Evolutionary conservation across 1,139 yeast species (phyloP), one percentile per base, ranked within the genome.

Genomic region (Sugiyamaella japonica): DNA sequence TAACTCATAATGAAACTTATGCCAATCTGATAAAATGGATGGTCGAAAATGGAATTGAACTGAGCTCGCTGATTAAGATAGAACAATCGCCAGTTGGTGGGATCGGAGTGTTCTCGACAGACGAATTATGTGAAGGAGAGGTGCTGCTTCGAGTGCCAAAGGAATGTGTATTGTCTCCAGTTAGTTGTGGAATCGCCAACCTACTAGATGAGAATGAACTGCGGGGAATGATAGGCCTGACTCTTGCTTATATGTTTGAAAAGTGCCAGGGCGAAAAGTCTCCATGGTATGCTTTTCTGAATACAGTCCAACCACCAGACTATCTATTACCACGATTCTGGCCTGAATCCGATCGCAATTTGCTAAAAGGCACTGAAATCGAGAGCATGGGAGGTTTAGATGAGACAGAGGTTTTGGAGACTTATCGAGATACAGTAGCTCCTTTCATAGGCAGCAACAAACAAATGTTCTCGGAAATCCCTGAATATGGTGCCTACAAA

Each of bases 281-380:
- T 12, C 97, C 96, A 2, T 91, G 97, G 97, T 76, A 60, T 60
- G 76, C 74, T 2, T 91, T 86, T 66, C 73, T 90, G 50, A 68
- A 74, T 38, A 76, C 87, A 15, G 78, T 89, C 44, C 79, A 79
- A 43, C 70, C 72, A 10, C 78, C 79, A 43, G 70, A 72, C 12
- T 70, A 66, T 40, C 53, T 50, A 8, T 54, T 61, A 34, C 67
- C 93, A 1, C 76, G 86, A 56, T 75, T 85, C 48, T 89, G 96
- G 96, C 61, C 71, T 1, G 76, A 76, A 2, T 66, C 71, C 0
- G 83, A 80, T 43, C 78, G 81, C 61, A 62, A 62, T 1, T 65
- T 77, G 37, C 66, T 90, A 42, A 66, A 69, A 43, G 89, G 88
- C n/a, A 81, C 96, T 0, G 91, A 88, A 64, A 73, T 84, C 29